phyloP scores from a whole-genome alignment of 768 basidiomycete species.

The Clathrus columnatus region DNA sequence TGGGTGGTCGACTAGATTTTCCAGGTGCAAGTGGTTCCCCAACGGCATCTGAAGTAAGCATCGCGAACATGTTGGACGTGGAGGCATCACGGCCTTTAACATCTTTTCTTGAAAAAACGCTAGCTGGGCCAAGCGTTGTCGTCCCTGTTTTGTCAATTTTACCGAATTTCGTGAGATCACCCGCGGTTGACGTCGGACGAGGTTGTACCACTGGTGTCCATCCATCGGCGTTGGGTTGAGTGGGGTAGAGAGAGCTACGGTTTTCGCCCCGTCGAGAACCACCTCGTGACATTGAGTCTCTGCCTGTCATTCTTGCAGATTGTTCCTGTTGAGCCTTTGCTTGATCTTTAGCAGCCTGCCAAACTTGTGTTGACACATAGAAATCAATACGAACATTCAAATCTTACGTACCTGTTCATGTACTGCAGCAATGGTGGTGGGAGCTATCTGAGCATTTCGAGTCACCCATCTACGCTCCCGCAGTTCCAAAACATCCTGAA shows the following conservation, averaged over 20 bases:
- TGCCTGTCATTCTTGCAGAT: conserved; percentile 43
- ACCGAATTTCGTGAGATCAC: conserved; percentile 81
- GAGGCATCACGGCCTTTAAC: conserved; percentile 52
- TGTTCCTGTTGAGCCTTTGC: conserved; percentile 42
- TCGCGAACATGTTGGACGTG: conserved; percentile 79
- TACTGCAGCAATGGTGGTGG: conserved; percentile 81
- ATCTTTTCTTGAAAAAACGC: conserved; percentile 73
- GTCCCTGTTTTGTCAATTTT: conserved; percentile 68
- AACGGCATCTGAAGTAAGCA: conserved; percentile 59
- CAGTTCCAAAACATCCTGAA: conserved; percentile 83
- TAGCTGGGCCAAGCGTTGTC: conserved; percentile 76
- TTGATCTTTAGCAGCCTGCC: conserved; percentile 76
- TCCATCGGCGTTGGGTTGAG: conserved; percentile 59
- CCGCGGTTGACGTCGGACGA: conserved; percentile 65
- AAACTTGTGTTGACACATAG: background rate
- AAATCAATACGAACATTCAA: background rate
- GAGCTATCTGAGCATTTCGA: conserved; percentile 65
- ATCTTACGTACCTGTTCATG: conserved; percentile 66
- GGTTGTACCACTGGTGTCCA: conserved; percentile 56
- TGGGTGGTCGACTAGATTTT: conserved; percentile 45
- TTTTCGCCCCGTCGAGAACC: conserved; percentile 84
- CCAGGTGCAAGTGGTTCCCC: conserved; percentile 25
- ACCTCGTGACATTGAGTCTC: conserved; percentile 68
- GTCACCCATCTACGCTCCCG: conserved; percentile 75
- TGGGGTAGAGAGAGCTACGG: conserved; percentile 41